Conservation (phyloP, 768 basidiomycete species). For the Rubroboletus pulcherrimus region DNA sequence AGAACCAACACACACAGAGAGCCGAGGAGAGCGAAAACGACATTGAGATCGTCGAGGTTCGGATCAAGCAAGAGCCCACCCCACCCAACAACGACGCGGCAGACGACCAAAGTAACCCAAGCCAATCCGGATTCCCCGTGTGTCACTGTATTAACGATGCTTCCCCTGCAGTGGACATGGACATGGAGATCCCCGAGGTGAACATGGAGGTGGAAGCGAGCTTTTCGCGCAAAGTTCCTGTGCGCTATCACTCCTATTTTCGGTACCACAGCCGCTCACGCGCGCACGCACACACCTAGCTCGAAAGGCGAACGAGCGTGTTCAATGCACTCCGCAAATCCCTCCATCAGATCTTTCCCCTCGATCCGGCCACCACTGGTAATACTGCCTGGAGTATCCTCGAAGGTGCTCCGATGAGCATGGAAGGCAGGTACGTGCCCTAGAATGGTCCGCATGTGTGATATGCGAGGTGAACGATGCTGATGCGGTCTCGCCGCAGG, state of each 20-base stretch:
- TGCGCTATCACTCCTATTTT: conserved; percentile 11
- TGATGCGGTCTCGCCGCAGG: conserved; percentile 27
- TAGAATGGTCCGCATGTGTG: not conserved
- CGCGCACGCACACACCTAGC: conserved; percentile 22
- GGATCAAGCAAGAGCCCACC: not conserved
- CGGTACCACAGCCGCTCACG: not conserved
- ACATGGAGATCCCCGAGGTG: conserved; percentile 27
- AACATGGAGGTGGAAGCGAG: conserved; percentile 36
- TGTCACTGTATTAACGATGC: not conserved
- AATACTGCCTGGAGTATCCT: conserved; percentile 27
- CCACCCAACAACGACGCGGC: not conserved
- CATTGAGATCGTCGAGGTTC: conserved; percentile 12
- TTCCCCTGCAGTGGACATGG: conserved; percentile 3
- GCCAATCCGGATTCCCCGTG: too few species aligned
- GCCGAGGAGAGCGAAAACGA: conserved; percentile 1
- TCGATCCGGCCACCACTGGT: conserved; percentile 6
- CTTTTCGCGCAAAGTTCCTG: conserved; percentile 43
- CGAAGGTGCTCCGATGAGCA: conserved; percentile 9
- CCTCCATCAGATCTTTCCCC: conserved; percentile 28
- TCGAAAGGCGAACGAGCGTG: conserved; percentile 31
- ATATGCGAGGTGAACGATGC: too few species aligned
- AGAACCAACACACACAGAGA: not conserved
- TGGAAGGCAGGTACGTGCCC: conserved; percentile 23
- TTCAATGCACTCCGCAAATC: conserved; percentile 40
- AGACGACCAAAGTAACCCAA: not conserved